A percentile compares a stretch with the other conserved stretches of the same genome.
phyloP scores from a whole-genome alignment of 164 flowering plant genomes.

The Echeveria elegans region DNA sequence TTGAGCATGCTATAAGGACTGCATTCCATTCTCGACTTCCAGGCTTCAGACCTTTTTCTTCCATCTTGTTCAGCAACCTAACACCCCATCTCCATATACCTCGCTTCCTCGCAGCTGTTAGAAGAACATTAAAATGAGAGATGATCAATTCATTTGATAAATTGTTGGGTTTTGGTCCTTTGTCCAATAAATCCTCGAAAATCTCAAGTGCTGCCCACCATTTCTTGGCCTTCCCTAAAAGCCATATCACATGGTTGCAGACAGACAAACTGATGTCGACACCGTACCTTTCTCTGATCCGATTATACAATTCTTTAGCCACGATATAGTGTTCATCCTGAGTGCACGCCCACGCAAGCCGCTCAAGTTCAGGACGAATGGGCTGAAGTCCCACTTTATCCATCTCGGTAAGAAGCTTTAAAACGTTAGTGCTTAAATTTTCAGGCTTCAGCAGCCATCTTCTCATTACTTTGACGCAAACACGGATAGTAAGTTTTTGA shows the following conservation, averaged over 20 bases:
- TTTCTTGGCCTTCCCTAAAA: constrained; percentile 90
- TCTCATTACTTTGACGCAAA: constrained; percentile 83
- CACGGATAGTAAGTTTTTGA: constrained; percentile 47
- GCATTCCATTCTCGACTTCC: constrained; percentile 89
- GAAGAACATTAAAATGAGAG: constrained; percentile 74
- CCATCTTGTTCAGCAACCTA: constrained; percentile 80
- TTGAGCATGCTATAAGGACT: constrained; percentile 92
- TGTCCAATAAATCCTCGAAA: constrained; percentile 81
- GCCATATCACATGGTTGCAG: constrained; percentile 90
- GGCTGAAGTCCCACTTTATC: constrained; percentile 51
- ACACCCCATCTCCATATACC: constrained; percentile 97
- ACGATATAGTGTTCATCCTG: constrained; percentile 58
- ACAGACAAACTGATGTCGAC: constrained; percentile 72
- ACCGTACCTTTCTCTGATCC: constrained; percentile 50
- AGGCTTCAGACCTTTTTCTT: constrained; percentile 82
- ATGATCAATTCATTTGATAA: constrained; percentile 68
- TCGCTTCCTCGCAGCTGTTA: constrained; percentile 61
- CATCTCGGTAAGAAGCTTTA: constrained; percentile 62
- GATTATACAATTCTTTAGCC: constrained; percentile 60
- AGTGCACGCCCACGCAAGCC: constrained; percentile 88
- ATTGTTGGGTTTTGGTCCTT: constrained; percentile 85
- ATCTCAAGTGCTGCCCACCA: constrained; percentile 99
- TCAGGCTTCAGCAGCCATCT: constrained; percentile 64
- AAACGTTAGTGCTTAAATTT: constrained; percentile 32
- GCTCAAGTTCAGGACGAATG: constrained; percentile 52